These are phyloP conservation scores for Pisolithus thermaeus DNA, from an alignment of 1,284 basidiomycete species.

Conservation along the genomic window DNA sequence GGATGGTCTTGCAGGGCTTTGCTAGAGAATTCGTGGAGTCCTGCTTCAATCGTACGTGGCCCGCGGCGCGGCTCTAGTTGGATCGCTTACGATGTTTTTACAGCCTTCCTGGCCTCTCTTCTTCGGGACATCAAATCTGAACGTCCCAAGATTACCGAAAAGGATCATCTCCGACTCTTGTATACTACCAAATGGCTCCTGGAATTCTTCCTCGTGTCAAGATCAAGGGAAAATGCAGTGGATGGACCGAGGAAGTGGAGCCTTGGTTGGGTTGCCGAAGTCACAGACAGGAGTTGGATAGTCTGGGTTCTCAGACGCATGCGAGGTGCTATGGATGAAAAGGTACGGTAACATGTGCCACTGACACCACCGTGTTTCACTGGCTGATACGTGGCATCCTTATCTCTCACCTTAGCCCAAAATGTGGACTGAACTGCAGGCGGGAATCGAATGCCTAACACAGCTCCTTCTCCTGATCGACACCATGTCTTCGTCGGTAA, in stretches of 20 bases:
- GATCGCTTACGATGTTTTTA: constrained; percentile 3
- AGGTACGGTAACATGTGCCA: constrained; percentile 43
- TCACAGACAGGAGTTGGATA: constrained; percentile 81
- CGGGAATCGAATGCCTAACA: constrained; percentile 89
- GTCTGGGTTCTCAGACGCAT: constrained; percentile 87
- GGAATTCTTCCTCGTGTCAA: constrained; percentile 73
- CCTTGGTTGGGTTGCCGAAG: constrained; percentile 76
- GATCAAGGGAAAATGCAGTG: constrained; percentile 37
- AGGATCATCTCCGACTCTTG: constrained; percentile 82
- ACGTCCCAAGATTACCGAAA: constrained; percentile 82
- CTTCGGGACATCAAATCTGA: constrained; percentile 91
- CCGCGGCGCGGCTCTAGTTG: constrained; percentile 8
- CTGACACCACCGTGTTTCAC: neutral
- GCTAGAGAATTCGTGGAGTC: constrained; percentile 70
- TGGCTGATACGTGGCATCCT: constrained; percentile 10
- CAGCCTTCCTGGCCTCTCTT: constrained; percentile 80
- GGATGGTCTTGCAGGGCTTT: constrained; percentile 59
- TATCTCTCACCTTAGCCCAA: constrained; percentile 57
- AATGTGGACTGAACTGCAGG: constrained; percentile 89
- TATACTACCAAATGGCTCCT: constrained; percentile 86
- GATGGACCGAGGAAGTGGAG: constrained; percentile 42
- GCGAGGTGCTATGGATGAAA: constrained; percentile 82
- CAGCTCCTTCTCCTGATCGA: constrained; percentile 85
- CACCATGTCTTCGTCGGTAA: constrained; percentile 40
- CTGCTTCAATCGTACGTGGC: constrained; percentile 78